phyloP scores from a whole-genome alignment of 2,329 filamentous ascomycete species.

The Colletotrichum sp. region DNA sequence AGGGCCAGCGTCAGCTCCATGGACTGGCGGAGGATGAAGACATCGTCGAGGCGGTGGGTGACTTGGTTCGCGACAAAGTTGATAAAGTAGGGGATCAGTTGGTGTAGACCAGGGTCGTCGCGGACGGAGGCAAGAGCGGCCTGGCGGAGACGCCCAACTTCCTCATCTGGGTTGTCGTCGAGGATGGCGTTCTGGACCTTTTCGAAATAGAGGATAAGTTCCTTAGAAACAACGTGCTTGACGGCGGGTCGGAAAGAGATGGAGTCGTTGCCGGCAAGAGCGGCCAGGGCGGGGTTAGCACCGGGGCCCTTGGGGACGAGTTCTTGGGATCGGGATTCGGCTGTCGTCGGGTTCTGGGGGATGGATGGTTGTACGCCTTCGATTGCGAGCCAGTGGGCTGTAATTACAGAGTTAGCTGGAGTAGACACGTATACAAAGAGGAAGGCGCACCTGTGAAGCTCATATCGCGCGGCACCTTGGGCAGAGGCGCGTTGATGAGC shows the following conservation, averaged over 20 bases:
- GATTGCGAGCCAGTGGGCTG: conserved; percentile 96
- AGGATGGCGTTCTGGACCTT: conserved; percentile 90
- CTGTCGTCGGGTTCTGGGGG: conserved; percentile 90
- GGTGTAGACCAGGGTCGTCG: conserved; percentile 91
- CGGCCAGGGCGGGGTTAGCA: conserved; percentile 83
- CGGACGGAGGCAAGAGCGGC: conserved; percentile 86
- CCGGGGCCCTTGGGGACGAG: conserved; percentile 88
- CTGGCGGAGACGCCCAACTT: conserved; percentile 72
- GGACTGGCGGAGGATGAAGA: conserved; percentile 88
- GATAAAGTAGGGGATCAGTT: conserved; percentile 94
- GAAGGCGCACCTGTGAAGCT: conserved; percentile 77
- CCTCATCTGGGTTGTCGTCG: conserved; percentile 85
- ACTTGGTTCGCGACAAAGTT: conserved; percentile 96
- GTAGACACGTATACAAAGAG: background rate
- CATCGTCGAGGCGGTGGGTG: conserved; percentile 88
- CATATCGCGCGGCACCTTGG: conserved; percentile 92
- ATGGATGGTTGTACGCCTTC: conserved; percentile 97
- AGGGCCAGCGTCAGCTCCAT: conserved; percentile 88
- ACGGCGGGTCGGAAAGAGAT: conserved; percentile 86
- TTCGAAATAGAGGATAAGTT: conserved; percentile 95
- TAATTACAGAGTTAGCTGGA: conserved; percentile 16
- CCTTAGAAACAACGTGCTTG: conserved; percentile 95
- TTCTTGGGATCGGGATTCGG: conserved; percentile 83
- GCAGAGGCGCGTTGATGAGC: conserved; percentile 93
- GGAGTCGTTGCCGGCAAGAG: conserved; percentile 83